These are phyloP conservation scores for Saposhnikovia divaricata DNA, from an alignment of 129 eudicot genomes.

Conservation along the genomic window DNA sequence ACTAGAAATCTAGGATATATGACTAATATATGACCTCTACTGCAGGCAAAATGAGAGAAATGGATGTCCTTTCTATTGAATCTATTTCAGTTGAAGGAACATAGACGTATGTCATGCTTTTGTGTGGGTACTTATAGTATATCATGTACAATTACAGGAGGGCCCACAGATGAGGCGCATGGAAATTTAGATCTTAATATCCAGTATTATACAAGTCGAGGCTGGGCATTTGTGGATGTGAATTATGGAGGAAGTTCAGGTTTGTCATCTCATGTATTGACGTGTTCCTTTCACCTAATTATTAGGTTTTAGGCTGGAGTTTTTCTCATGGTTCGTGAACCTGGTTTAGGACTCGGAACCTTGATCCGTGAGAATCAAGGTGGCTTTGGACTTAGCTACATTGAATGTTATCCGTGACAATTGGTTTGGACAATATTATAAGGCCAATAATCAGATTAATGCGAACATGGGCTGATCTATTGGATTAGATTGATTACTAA, in stretches of 20 bases:
- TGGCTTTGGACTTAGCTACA: too few species aligned
- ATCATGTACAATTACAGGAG: constrained; percentile 21
- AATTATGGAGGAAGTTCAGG: constrained; percentile 53
- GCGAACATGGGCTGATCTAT: too few species aligned
- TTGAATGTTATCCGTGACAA: too few species aligned
- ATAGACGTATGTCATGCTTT: not conserved
- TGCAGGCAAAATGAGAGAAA: not conserved
- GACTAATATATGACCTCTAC: not conserved
- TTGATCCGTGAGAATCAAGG: not conserved
- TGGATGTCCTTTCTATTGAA: not conserved
- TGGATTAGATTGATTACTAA: too few species aligned
- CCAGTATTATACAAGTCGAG: constrained; percentile 49
- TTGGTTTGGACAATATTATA: too few species aligned
- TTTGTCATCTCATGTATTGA: not conserved
- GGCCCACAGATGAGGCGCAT: constrained; percentile 45
- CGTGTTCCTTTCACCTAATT: not conserved
- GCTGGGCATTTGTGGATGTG: constrained; percentile 49
- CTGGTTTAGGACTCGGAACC: not conserved
- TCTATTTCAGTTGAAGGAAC: not conserved
- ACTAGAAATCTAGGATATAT: not conserved
- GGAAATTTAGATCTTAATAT: constrained; percentile 40
- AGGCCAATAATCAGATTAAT: too few species aligned
- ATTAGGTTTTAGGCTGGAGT: not conserved
- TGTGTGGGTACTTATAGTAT: not conserved
- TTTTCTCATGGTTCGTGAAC: not conserved